These are phyloP conservation scores for Globisporangium okanoganense DNA, from an alignment of 352 stramenopile genomes.

Conservation along the genomic window DNA sequence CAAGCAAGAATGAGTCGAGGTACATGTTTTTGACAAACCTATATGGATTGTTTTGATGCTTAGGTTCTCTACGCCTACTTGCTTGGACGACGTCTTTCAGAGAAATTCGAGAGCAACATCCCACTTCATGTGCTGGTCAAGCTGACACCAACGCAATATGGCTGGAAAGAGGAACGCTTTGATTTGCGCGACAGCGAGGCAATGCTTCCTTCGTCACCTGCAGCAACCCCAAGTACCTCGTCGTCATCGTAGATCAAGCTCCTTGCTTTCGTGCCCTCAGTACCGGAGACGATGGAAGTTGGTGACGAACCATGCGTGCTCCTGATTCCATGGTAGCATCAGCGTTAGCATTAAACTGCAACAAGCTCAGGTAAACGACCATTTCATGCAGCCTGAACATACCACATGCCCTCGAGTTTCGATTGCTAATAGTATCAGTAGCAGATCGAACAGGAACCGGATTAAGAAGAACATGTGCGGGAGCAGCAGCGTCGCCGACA, in stretches of 20 bases:
- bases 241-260: not conserved
- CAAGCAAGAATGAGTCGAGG: not conserved
- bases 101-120: slow-evolving; percentile 33
- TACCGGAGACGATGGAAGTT: slow-evolving; percentile 58
- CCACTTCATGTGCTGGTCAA: slow-evolving; percentile 45
- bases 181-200: slow-evolving; percentile 20
- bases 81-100: slow-evolving; percentile 23
- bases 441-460: slow-evolving; percentile 48
- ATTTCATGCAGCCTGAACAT: not conserved
- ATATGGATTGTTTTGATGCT: not conserved
- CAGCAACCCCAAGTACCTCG: not conserved
- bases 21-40: not conserved
- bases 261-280: slow-evolving; percentile 6
- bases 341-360: not conserved
- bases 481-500: slow-evolving; percentile 38
- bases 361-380: not conserved
- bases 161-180: slow-evolving; percentile 44
- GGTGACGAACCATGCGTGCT: slow-evolving; percentile 56
- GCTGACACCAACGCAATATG: slow-evolving; percentile 41
- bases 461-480: slow-evolving; percentile 58
- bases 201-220: not conserved
- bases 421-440: slow-evolving; percentile 34
- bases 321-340: slow-evolving; percentile 18
- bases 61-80: slow-evolving; percentile 41
- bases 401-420: slow-evolving; percentile 51